Evolutionary conservation across 441 rosid genomes (phyloP), one percentile per base, ranked within the genome.

Genomic region (Pelargonium exstipulatum): DNA sequence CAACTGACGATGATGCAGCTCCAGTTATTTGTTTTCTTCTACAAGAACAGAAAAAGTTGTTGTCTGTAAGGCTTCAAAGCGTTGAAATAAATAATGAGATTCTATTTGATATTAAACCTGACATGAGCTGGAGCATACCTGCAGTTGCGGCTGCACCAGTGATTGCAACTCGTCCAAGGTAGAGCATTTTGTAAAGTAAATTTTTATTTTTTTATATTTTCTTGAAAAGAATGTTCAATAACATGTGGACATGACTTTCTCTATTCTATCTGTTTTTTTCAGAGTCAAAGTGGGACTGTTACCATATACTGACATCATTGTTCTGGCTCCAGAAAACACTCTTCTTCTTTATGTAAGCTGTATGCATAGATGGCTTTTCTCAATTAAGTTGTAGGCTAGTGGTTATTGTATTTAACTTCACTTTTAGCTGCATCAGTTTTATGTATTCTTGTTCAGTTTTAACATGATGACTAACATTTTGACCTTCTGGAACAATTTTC

Each of bases 121-220:
- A 90, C 78, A 81, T 87, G 90, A 86, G 96, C 89, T 89, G 98
- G 99, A 88, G 88, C 80, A 83, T 90, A 70, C 81, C 97, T 63
- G 94, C 98, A 62, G 79, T 90, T 81, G 87, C 95, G 74, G 97
- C 99, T 72, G 94, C 87, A 46, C 92, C 97, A 66, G 93, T 92
- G 74, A 72, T 71, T 76, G 96, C 90, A 71, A 90, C 97, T 67
- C 97, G 85, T 65, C 93, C 92, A 69, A 79, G 94, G 98, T 95
- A 76, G 82, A 71, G 68, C 70, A 66, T 26, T 69, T 12, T 61
- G 5, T 37, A 37, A 37, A 5, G 8, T 5, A 37, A n/a, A 67
- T 60, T 24, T 16, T 65, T 60, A 53, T 64, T 62, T 24, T 53
- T 51, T 55, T 37, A 35, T 46, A 13, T 64, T 68, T 43, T 65